These are phyloP conservation scores for Chaetomium fimeti DNA, from an alignment of 495 filamentous ascomycete species.

Conservation along the genomic window DNA sequence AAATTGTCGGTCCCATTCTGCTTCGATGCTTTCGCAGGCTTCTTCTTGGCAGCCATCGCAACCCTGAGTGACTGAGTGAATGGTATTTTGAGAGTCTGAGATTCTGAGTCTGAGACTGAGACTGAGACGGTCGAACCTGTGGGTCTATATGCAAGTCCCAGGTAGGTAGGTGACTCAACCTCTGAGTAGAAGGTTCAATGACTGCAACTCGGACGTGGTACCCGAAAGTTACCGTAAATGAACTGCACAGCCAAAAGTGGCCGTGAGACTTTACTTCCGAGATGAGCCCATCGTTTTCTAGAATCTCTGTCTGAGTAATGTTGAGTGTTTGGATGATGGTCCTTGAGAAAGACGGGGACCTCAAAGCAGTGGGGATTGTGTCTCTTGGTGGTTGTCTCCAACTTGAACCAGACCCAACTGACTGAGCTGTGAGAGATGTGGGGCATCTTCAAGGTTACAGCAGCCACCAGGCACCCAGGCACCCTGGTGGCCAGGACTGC, in stretches of 20 bases:
- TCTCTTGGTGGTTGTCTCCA: background rate
- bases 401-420: no score
- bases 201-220: slow-evolving; percentile 11
- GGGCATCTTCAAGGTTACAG: no score
- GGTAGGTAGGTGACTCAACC: slow-evolving; percentile 2
- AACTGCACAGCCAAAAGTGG: slow-evolving; percentile 32
- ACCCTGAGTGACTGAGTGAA: background rate
- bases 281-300: slow-evolving; percentile 30
- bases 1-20: slow-evolving; percentile 39
- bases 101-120: background rate
- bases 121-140: slow-evolving; percentile 2
- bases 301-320: background rate
- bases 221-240: background rate
- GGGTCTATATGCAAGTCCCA: no score
- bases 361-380: slow-evolving; percentile 3
- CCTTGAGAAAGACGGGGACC: background rate
- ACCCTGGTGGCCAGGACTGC: background rate
- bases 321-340: background rate
- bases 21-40: slow-evolving; percentile 39
- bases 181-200: background rate
- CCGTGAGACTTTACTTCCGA: slow-evolving; percentile 34
- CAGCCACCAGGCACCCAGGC: no score
- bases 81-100: background rate
- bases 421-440: background rate
- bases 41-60: slow-evolving; percentile 51